These are phyloP conservation scores for Cyberlindnera nakhonratchasimensis DNA, from an alignment of 805 yeast genomes.

Conservation along the genomic window DNA sequence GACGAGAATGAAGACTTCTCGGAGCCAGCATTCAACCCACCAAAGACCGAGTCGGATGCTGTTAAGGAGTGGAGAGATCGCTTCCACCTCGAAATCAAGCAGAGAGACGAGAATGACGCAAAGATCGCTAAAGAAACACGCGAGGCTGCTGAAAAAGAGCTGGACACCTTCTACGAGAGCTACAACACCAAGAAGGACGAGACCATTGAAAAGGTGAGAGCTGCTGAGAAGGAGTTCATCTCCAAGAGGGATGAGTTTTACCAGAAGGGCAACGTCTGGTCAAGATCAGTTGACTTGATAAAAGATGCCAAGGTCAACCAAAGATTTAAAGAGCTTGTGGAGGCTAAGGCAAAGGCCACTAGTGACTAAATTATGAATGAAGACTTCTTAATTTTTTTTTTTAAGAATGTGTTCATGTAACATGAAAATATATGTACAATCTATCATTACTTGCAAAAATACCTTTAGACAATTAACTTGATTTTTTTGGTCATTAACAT, in stretches of 20 bases:
- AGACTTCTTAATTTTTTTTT: background rate
- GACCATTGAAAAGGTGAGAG: slow-evolving; percentile 56
- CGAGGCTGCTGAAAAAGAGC: slow-evolving; percentile 72
- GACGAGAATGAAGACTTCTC: slow-evolving; percentile 43
- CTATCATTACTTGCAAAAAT: background rate
- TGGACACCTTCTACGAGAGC: slow-evolving; percentile 89
- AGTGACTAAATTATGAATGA: slow-evolving; percentile 4
- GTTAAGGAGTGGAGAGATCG: slow-evolving; percentile 78
- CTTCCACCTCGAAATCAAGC: slow-evolving; percentile 70
- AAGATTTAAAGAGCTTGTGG: slow-evolving; percentile 29
- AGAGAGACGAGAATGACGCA: slow-evolving; percentile 70
- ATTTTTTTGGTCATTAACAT: background rate
- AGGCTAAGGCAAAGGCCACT: slow-evolving; percentile 27
- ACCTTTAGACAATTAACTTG: no score
- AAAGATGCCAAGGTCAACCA: slow-evolving; percentile 33
- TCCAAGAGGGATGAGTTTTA: slow-evolving; percentile 74
- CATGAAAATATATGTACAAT: background rate
- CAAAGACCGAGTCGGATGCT: slow-evolving; percentile 49
- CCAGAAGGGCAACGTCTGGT: slow-evolving; percentile 77
- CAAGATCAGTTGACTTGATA: slow-evolving; percentile 56
- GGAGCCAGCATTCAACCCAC: slow-evolving; percentile 28
- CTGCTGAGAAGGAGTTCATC: slow-evolving; percentile 68
- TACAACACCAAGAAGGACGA: slow-evolving; percentile 82
- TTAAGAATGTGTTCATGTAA: background rate
- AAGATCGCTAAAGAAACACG: slow-evolving; percentile 64